Conservation (phyloP, 495 filamentous ascomycete genomes). For the Friedmanniomyces simplex region DNA sequence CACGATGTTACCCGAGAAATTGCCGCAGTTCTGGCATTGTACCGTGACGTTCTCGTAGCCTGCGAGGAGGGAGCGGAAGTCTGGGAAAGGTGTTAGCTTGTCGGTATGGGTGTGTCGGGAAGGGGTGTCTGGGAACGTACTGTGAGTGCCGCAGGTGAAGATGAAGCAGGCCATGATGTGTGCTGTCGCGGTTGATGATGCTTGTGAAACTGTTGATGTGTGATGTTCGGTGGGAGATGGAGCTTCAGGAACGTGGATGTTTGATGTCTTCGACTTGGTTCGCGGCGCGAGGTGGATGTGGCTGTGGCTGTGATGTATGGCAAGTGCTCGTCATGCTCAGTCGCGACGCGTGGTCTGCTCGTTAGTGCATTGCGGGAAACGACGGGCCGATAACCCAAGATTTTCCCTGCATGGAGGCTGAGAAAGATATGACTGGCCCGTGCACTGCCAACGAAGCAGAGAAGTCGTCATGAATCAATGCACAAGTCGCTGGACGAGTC, state of each 20-base stretch:
- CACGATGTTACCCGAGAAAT: conserved; percentile 26
- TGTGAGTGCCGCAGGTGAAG: conserved; percentile 35
- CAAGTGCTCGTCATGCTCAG: no score
- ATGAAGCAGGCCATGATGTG: conserved; percentile 30
- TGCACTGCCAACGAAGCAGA: no score
- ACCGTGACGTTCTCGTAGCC: conserved; percentile 34
- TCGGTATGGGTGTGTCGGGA: not conserved
- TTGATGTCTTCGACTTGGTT: not conserved
- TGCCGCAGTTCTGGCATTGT: conserved; percentile 38
- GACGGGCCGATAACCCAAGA: no score
- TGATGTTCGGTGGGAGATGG: not conserved
- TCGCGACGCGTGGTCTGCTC: no score
- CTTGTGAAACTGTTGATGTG: not conserved
- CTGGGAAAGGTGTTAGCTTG: conserved; percentile 9
- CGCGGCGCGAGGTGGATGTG: no score
- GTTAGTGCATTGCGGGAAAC: no score
- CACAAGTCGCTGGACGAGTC: no score
- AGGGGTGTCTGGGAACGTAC: conserved; percentile 23
- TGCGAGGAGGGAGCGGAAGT: conserved; percentile 27
- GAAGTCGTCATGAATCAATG: no score
- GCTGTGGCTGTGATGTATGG: no score
- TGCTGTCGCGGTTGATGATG: not conserved
- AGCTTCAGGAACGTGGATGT: not conserved
- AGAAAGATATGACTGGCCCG: not conserved
- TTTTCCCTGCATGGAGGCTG: not conserved